Evolutionary conservation across 257 asterid genomes (phyloP).

Genomic region (Osmanthus fragrans): DNA sequence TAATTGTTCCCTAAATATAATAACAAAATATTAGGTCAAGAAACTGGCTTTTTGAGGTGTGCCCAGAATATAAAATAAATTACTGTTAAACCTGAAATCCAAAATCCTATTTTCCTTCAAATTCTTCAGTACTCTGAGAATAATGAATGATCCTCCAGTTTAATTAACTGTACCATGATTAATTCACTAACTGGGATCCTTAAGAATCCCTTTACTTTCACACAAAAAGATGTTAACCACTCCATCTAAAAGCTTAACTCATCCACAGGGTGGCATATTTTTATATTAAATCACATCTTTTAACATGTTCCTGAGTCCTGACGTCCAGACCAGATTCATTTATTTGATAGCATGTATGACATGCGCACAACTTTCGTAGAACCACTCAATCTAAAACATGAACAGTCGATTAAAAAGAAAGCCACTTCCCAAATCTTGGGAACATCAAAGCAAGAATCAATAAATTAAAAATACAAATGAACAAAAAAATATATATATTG

Average conservation of each 20-base stretch:
- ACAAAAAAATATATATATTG: neutral
- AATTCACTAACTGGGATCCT: neutral
- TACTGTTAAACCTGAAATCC: too few relatives aligned
- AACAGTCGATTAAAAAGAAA: neutral
- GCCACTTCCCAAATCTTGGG: neutral
- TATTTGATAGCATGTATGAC: too few relatives aligned
- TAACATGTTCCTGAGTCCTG: too few relatives aligned
- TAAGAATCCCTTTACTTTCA: constrained; percentile 13
- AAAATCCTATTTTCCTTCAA: too few relatives aligned
- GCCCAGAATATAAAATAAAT: neutral
- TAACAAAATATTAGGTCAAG: neutral
- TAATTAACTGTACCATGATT: neutral
- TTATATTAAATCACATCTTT: too few relatives aligned
- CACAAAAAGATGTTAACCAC: neutral
- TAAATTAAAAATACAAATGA: neutral
- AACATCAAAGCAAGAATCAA: neutral
- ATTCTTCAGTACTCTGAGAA: too few relatives aligned
- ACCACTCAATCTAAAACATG: too few relatives aligned
- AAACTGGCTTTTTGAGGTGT: neutral
- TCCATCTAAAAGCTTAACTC: neutral
- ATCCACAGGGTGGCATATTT: neutral
- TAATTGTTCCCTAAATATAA: neutral
- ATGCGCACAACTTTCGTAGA: neutral
- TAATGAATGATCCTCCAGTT: neutral
- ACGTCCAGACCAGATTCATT: neutral